A percentile compares a stretch with the other conserved stretches of the same genome.
Evolutionary conservation across 2,329 filamentous ascomycete species (phyloP).

Genomic region (Thelonectria blattea): DNA sequence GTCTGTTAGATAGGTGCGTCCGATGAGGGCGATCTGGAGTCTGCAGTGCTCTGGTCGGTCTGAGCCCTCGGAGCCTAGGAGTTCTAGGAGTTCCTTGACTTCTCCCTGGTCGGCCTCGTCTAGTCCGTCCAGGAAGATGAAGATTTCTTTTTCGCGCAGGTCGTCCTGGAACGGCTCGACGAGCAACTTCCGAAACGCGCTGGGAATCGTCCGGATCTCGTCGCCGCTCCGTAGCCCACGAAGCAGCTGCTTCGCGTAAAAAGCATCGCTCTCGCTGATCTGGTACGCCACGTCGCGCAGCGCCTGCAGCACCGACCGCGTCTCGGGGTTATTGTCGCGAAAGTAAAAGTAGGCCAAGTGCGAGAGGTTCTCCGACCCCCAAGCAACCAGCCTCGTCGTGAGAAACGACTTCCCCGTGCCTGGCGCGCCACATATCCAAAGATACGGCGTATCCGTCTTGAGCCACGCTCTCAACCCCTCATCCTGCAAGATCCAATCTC

Average conservation of each 20-base stretch:
- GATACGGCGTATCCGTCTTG: constrained; percentile 44
- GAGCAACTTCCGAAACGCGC: constrained; percentile 51
- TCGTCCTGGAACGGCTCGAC: constrained; percentile 46
- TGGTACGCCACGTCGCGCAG: constrained; percentile 55
- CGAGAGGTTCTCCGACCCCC: constrained; percentile 43
- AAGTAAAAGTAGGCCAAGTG: constrained; percentile 55
- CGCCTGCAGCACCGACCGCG: constrained; percentile 52
- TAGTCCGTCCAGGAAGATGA: constrained; percentile 54
- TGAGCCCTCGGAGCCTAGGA: constrained; percentile 39
- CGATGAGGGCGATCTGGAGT: constrained; percentile 49
- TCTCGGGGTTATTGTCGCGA: constrained; percentile 53
- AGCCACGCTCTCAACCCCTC: constrained; percentile 48
- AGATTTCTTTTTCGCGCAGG: constrained; percentile 44
- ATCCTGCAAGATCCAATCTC: constrained; percentile 54
- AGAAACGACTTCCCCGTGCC: constrained; percentile 55
- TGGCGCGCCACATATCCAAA: constrained; percentile 54
- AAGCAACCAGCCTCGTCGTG: constrained; percentile 51
- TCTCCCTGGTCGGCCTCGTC: constrained; percentile 52
- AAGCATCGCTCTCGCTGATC: constrained; percentile 52
- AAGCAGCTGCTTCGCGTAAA: constrained; percentile 51
- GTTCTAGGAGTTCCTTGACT: constrained; percentile 44
- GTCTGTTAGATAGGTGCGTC: constrained; percentile 51
- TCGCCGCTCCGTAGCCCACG: constrained; percentile 44
- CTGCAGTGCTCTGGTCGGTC: constrained; percentile 28
- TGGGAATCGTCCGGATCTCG: constrained; percentile 51